Percentiles rank a stretch among this genome's conserved stretches.
These are phyloP conservation scores for Brassica rapa DNA, from an alignment of 345 rosid genomes.

Conservation along the genomic window DNA sequence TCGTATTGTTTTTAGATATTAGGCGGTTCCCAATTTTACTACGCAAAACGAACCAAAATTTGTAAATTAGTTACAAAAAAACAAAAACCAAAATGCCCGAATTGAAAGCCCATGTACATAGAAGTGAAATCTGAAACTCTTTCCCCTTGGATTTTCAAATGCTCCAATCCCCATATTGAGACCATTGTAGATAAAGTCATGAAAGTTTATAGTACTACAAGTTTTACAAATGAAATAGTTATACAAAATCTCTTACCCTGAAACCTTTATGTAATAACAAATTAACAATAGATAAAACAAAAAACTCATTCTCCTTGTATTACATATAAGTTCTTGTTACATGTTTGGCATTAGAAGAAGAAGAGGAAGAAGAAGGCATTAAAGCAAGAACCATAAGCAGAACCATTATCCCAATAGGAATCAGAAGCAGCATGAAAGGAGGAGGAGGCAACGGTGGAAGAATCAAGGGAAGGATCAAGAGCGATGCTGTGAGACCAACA, in stretches of 20 bases:
- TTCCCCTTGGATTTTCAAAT: not conserved
- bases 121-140: not conserved
- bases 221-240: slow-evolving; percentile 24
- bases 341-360: slow-evolving; percentile 36
- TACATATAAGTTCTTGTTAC: slow-evolving; percentile 31
- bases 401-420: slow-evolving; percentile 68
- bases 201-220: slow-evolving; percentile 8
- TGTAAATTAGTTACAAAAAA: no score
- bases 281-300: not conserved
- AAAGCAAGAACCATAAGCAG: slow-evolving; percentile 74
- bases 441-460: slow-evolving; percentile 90
- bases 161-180: not conserved
- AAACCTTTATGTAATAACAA: slow-evolving; percentile 13
- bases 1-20: not conserved
- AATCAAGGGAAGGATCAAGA: slow-evolving; percentile 74
- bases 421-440: slow-evolving; percentile 71
- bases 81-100: not conserved
- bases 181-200: not conserved
- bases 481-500: slow-evolving; percentile 61
- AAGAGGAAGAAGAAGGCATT: slow-evolving; percentile 48
- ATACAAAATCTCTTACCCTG: slow-evolving; percentile 28
- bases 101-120: not conserved
- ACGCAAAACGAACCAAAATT: not conserved
- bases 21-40: not conserved
- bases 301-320: not conserved